These are phyloP conservation scores for Ogataea parapolymorpha DNA, from an alignment of 805 yeast species.

Conservation along the genomic window DNA sequence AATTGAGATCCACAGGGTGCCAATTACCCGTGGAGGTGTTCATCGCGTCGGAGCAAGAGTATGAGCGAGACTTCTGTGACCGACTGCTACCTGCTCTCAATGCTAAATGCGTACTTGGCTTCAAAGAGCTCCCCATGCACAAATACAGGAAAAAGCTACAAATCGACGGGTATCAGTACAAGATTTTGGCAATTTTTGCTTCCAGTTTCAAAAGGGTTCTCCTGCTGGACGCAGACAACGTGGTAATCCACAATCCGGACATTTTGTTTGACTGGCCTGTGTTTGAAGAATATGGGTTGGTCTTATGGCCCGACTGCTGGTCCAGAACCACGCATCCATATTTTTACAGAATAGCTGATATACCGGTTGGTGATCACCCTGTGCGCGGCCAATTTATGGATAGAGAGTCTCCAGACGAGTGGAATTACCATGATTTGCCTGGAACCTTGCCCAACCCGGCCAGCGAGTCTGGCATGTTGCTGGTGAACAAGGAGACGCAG, in stretches of 20 bases:
- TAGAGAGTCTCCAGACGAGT: constrained; percentile 23
- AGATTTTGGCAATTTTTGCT: constrained; percentile 46
- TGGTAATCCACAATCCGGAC: constrained; percentile 42
- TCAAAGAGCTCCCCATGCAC: constrained; percentile 28
- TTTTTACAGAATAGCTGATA: constrained; percentile 51
- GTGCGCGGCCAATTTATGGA: constrained; percentile 32
- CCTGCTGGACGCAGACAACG: constrained; percentile 50
- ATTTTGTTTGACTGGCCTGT: constrained; percentile 43
- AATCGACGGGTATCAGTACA: constrained; percentile 48
- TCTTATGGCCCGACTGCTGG: constrained; percentile 73
- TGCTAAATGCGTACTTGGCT: constrained; percentile 46
- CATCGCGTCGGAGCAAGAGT: constrained; percentile 41
- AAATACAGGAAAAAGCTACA: constrained; percentile 24
- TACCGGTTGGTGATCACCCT: constrained; percentile 35
- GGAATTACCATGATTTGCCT: constrained; percentile 56
- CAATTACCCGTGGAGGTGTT: constrained; percentile 50
- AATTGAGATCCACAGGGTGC: constrained; percentile 42
- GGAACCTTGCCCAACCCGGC: constrained; percentile 67
- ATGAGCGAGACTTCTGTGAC: constrained; percentile 47
- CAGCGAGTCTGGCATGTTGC: constrained; percentile 65
- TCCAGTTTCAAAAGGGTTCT: constrained; percentile 45
- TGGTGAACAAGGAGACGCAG: constrained; percentile 57
- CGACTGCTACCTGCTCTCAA: constrained; percentile 37
- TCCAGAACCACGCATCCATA: constrained; percentile 62
- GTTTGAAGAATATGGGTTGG: constrained; percentile 41